phyloP scores from a whole-genome alignment of 2,329 filamentous ascomycete genomes.

The Alternaria incomplexa region DNA sequence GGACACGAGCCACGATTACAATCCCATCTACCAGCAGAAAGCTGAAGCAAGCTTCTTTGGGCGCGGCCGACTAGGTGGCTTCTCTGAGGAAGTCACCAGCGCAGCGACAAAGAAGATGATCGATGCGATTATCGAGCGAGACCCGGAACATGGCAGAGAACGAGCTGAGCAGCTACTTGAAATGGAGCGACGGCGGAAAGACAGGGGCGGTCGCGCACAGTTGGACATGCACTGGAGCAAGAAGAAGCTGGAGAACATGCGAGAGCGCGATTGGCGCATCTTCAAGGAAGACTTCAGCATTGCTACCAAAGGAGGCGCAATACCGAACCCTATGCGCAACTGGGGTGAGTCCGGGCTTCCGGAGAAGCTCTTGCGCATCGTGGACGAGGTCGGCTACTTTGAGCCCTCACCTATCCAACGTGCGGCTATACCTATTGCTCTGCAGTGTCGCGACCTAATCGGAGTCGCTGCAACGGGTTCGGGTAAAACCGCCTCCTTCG shows the following conservation, averaged over 20 bases:
- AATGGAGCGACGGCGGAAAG: constrained; percentile 78
- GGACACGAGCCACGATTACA: constrained; percentile 84
- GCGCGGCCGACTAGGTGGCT: constrained; percentile 70
- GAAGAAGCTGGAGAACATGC: constrained; percentile 91
- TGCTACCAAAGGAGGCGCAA: constrained; percentile 85
- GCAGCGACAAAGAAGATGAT: constrained; percentile 63
- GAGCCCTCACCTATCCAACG: constrained; percentile 92
- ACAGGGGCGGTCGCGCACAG: constrained; percentile 73
- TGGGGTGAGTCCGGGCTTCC: constrained; percentile 89
- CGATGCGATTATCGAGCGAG: constrained; percentile 73
- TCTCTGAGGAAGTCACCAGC: constrained; percentile 64
- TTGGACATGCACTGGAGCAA: constrained; percentile 96
- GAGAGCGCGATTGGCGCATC: constrained; percentile 97
- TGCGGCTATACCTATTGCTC: constrained; percentile 91
- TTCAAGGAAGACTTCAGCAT: constrained; percentile 99
- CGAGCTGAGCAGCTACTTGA: constrained; percentile 83
- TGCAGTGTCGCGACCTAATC: constrained; percentile 93
- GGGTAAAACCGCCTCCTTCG: constrained; percentile 95
- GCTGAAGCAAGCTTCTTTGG: constrained; percentile 73
- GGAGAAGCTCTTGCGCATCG: constrained; percentile 76
- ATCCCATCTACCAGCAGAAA: constrained; percentile 76
- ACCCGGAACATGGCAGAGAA: constrained; percentile 75
- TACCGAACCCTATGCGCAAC: constrained; percentile 94
- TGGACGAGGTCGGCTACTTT: constrained; percentile 84
- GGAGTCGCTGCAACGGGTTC: constrained; percentile 98